Evolutionary conservation across 768 basidiomycete species (phyloP), one percentile per base, ranked within the genome.

Genomic region (Lactifluus hygrophoroides): DNA sequence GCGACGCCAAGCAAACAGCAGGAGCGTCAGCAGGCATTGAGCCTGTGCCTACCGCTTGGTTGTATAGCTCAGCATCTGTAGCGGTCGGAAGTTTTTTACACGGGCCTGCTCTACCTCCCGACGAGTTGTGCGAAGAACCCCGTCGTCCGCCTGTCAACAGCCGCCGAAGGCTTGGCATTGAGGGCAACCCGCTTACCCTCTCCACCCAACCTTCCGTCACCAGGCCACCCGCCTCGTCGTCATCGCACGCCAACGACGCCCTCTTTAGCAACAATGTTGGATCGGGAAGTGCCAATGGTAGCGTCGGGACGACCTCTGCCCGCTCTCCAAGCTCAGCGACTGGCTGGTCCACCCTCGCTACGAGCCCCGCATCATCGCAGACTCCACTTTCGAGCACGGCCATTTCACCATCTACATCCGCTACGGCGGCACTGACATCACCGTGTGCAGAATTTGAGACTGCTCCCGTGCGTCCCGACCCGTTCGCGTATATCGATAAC

Each of bases 61-160:
- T 67, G 51, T 86, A 85, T 65, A 74, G 80, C 57, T 65, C 69
- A 13, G 84, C 86, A 5, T 88, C 85, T 42, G 69, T 69, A 11
- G 70, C 69, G 10, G 82, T 87, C 3, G 78, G 69, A 73, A 35
- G 72, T 68, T 61, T 86, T 80, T 69, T 79, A 76, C 64, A 74
- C 66, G 64, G 80, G 69, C 66, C 69, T 1, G 55, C 70, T 14
- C 66, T 73, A 7, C 67, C 68, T 1, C 62, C 62, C 1, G 69
- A 68, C 19, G 19, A 27, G 1, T 57, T 46, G 21, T 66, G 67
- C 8, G 71, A 72, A 52, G 46, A 54, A 5, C 64, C 69, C 1
- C 64, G 71, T 19, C 59, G 66, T 51, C 69, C 60, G 5, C 66
- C 68, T 1, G 56, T 62, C 5, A 68, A 67, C 5, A 68, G 66